Base-by-base conservation (phyloP, 2,329 filamentous ascomycete species). In the Diaporthe sp. region DNA sequence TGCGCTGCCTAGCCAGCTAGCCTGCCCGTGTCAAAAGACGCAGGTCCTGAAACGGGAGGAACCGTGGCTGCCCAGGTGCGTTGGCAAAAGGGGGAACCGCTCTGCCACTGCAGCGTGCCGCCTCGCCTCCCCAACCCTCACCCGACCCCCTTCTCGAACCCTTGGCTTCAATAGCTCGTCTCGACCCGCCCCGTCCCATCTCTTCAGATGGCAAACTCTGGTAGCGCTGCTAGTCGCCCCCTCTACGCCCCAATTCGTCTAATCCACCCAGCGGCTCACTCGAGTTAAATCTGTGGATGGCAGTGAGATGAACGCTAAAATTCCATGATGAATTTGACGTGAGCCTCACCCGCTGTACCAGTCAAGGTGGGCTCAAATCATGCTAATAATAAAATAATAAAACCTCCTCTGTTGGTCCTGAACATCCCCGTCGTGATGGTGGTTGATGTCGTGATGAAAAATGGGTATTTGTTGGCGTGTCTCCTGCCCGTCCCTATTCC, bases 81-180 rank as follows among this genome's bases (percentile, higher is more conserved):
- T 42, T 68, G 65, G 65, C 31, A 42, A 44, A 44, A 55, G 51
- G 44, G 63, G 28, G 44, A 37, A 22, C 49, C 47, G 8, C 47
- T 39, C 34, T 34, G 10, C 49, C 25, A 53, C 63, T 25, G 44
- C 63, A 47, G 28, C 28, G 44, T 17, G 20, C 22, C 17, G 17
- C 44, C 37, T 37, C 31, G n/a, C n/a, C 34, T n/a, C 31, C n/a
- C 34, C 6, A 51, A 28, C 39, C 25, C 42, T 34, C 42, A 22
- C 60, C 37, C 39, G 13, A 13, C 17, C 39, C 60, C 28, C 61
- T 55, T 70, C 65, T 70, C 65, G 65, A 68, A 68, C 65, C 65
- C 72, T 74, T 74, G 72, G 72, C 72, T 49, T 55, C 61, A 47
- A 44, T 74, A 70, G 61, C 65, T 67, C 51, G 72, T 74, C 72